These are phyloP conservation scores for Begonia fuchsioides DNA, from an alignment of 306 rosid species.

Conservation along the genomic window DNA sequence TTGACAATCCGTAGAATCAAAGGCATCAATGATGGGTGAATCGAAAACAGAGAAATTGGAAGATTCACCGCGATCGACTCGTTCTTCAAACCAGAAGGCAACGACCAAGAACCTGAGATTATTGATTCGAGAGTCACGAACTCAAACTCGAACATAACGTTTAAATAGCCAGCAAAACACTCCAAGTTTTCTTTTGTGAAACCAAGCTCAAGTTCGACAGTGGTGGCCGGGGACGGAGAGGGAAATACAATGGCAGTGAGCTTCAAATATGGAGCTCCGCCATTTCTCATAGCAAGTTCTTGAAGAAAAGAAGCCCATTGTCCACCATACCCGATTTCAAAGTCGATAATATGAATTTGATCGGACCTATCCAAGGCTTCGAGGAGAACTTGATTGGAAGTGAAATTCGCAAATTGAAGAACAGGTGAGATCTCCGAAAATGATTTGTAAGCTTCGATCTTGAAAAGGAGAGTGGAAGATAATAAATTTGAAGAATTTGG, in stretches of 20 bases:
- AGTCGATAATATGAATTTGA: slow-evolving; percentile 32
- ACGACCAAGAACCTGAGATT: slow-evolving; percentile 15
- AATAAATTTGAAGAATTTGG: slow-evolving; percentile 19
- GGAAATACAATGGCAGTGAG: slow-evolving; percentile 34
- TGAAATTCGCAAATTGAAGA: slow-evolving; percentile 33
- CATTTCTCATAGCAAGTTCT: slow-evolving; percentile 22
- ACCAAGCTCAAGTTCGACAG: slow-evolving; percentile 18
- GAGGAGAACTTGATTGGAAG: slow-evolving; percentile 34
- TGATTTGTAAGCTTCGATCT: slow-evolving; percentile 34
- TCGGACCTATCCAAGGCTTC: slow-evolving; percentile 15
- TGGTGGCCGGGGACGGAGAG: slow-evolving; percentile 6
- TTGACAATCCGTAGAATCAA: slow-evolving; percentile 21
- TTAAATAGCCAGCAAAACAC: slow-evolving; percentile 27
- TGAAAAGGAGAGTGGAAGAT: slow-evolving; percentile 27
- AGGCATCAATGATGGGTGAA: slow-evolving; percentile 24
- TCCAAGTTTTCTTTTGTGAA: slow-evolving; percentile 28
- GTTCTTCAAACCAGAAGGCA: slow-evolving; percentile 16
- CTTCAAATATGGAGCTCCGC: slow-evolving; percentile 19
- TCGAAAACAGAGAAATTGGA: slow-evolving; percentile 23
- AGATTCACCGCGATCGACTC: slow-evolving; percentile 30
- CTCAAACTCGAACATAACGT: slow-evolving; percentile 26
- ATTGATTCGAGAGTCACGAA: slow-evolving; percentile 23
- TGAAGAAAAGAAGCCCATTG: slow-evolving; percentile 43
- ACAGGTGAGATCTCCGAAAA: slow-evolving; percentile 33
- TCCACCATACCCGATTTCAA: slow-evolving; percentile 35